Percentiles rank a stretch among this genome's conserved stretches.
phyloP scores from a whole-genome alignment of 768 basidiomycete species.

The Rhodotorula toruloides region DNA sequence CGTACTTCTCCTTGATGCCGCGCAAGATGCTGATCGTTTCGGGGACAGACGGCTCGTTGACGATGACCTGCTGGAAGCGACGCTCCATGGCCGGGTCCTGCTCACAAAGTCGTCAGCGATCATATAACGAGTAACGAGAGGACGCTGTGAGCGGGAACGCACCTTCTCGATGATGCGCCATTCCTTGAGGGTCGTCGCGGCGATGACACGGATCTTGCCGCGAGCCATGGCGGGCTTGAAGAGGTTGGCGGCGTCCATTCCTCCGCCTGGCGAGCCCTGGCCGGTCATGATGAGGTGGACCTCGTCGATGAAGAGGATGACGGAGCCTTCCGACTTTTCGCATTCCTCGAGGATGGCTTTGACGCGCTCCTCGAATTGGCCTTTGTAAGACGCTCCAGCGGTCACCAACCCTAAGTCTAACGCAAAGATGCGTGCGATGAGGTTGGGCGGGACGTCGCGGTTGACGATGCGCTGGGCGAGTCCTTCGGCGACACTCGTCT shows the following conservation, averaged over 20 bases:
- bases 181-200: slow-evolving; percentile 86
- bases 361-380: slow-evolving; percentile 93
- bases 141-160: too few relatives aligned
- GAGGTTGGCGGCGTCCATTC: slow-evolving; percentile 71
- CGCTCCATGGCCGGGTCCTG: slow-evolving; percentile 34
- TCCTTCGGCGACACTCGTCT: slow-evolving; percentile 91
- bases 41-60: slow-evolving; percentile 82
- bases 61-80: slow-evolving; percentile 72
- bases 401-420: slow-evolving; percentile 82
- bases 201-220: slow-evolving; percentile 70
- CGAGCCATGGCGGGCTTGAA: slow-evolving; percentile 53
- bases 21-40: slow-evolving; percentile 91
- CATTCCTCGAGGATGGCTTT: slow-evolving; percentile 87
- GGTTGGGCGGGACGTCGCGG: slow-evolving; percentile 73
- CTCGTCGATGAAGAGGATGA: slow-evolving; percentile 94
- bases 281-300: slow-evolving; percentile 87
- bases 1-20: slow-evolving; percentile 89
- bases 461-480: slow-evolving; percentile 93
- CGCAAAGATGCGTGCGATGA: slow-evolving; percentile 71
- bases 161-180: slow-evolving; percentile 92
- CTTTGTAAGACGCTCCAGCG: slow-evolving; percentile 68
- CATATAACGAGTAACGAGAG: not conserved
- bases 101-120: not conserved
- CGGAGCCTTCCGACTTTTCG: slow-evolving; percentile 74
- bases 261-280: slow-evolving; percentile 70